Evolutionary conservation across 2,329 filamentous ascomycete species (phyloP), one percentile per base, ranked within the genome.

Genomic region (Colletotrichum spaethianum): DNA sequence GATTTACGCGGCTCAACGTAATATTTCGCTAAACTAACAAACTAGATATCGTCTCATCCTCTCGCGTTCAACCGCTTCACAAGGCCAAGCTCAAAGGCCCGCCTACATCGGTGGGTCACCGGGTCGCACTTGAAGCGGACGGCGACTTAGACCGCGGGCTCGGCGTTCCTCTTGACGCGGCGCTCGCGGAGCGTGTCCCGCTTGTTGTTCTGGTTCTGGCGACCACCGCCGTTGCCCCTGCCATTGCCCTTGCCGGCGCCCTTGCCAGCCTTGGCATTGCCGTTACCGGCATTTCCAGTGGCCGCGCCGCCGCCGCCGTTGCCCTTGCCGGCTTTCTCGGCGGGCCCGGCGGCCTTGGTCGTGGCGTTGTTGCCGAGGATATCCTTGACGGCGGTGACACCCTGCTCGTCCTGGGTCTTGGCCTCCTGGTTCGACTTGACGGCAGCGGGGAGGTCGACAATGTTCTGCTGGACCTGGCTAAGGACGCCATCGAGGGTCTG

Each of bases 381-480:
- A 70, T 80, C 80, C 75, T 83, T 81, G 61, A 84, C 83, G 18
- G 82, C 83, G 8, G 83, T 83, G 7, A 77, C 73, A 69, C 82
- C 81, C 76, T 82, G 79, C 7, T 70, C 70, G 3, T 76, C 78
- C 55, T 75, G 75, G 0, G 77, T 74, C 2, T 75, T 62, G 28
- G 82, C 83, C 36, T 84, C 83, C 33, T 82, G 76, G 74, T 86
- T 87, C 1, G 85, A 85, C 2, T 79, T 74, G 14, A 87, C 75
- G 1, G 81, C 75, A 7, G 74, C 75, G 0, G 81, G 78, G 3
- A 91, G 83, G 75, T 91, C 88, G 48, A 83, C 78, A 67, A 87
- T 79, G 80, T 91, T 87, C 74, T 85, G 78, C 50, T 82, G 77
- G 23, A 90, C 83, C 79, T 91, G 88, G 1, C 78, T 81, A 1